Base-by-base conservation (phyloP, 495 filamentous ascomycete species). In the Penicillium manginii region DNA sequence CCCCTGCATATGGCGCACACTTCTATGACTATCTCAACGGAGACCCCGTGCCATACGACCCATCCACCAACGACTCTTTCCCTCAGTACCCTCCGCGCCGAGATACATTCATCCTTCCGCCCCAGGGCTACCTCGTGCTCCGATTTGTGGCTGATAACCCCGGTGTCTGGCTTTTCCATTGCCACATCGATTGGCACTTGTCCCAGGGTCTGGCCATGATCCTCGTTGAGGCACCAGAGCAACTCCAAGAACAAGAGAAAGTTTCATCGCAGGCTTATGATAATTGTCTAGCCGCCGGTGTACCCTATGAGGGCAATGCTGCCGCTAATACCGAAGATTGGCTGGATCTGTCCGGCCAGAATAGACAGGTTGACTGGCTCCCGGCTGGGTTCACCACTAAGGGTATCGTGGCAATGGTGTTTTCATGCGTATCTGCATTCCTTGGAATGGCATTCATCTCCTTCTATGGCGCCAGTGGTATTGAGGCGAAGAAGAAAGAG, bases 341-440 rank as follows among this genome's bases (percentile, higher is more conserved):
- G 15, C 71, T 92, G 3, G 83, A 93, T 63, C 72, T 96, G 11
- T 72, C 59, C 0, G 90, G 90, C 6, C 77, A 85, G 64, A 88
- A 84, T 49, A 71, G 47, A 19, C 72, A 82, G 11, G 84, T 87
- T 0, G 67, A 61, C 0, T 81, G 78, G 48, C 60, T 94, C 19
- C 90, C 89, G 0, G 78, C 71, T 17, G 90, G 91, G 60, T 93
- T 96, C 64, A 92, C 87, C 2, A 63, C 85, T 0, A 77, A 78
- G 21, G 91, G 91, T 3, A 87, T 88, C 49, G 85, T 90, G 2
- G 91, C 91, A 0, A 58, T 93, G 50, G 84, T 86, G 4, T 91
- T 93, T 61, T 92, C 88, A 66, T 78, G 78, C 57, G 53, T 93
- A 0, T 78, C 80, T 37, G 91, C 90, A 0, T 74, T 92, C n/a